Evolutionary conservation across 2,329 filamentous ascomycete species (phyloP).

Genomic region (Coniochaeta hoffmannii): DNA sequence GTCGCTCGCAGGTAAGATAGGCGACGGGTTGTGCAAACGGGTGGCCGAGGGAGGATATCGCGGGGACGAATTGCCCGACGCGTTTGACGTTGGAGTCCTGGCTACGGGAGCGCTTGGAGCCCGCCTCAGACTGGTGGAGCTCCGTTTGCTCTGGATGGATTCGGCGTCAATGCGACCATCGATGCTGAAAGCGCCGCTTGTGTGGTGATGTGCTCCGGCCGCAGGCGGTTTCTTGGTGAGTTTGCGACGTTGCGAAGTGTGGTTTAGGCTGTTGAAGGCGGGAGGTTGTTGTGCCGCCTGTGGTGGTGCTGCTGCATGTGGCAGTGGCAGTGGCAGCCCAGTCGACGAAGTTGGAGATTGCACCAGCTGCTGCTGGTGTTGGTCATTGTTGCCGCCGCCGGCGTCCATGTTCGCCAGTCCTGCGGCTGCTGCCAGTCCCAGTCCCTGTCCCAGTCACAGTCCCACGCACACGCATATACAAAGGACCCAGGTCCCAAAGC

Average conservation of each 20-base stretch:
- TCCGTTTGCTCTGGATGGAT: constrained; percentile 55
- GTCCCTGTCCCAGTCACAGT: not conserved
- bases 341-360: not conserved
- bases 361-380: constrained; percentile 8
- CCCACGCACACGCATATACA: not conserved
- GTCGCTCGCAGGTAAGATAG: constrained; percentile 13
- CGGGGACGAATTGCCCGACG: constrained; percentile 38
- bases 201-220: constrained; percentile 33
- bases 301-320: not conserved
- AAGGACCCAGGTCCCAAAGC: not conserved
- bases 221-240: constrained; percentile 56
- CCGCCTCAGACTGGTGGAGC: constrained; percentile 55
- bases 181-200: constrained; percentile 40
- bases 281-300: not conserved
- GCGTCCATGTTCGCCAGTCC: not conserved
- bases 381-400: constrained; percentile 4
- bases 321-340: not conserved
- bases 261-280: constrained; percentile 22
- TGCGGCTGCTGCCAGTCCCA: not conserved
- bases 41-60: constrained; percentile 31
- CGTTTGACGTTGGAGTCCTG: constrained; percentile 37
- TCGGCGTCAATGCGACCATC: constrained; percentile 48
- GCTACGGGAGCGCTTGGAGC: constrained; percentile 51
- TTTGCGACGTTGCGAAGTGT: constrained; percentile 47
- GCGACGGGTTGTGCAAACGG: constrained; percentile 32